Base-by-base conservation (phyloP, 2,329 filamentous ascomycete species). In the Fusarium torulosum region DNA sequence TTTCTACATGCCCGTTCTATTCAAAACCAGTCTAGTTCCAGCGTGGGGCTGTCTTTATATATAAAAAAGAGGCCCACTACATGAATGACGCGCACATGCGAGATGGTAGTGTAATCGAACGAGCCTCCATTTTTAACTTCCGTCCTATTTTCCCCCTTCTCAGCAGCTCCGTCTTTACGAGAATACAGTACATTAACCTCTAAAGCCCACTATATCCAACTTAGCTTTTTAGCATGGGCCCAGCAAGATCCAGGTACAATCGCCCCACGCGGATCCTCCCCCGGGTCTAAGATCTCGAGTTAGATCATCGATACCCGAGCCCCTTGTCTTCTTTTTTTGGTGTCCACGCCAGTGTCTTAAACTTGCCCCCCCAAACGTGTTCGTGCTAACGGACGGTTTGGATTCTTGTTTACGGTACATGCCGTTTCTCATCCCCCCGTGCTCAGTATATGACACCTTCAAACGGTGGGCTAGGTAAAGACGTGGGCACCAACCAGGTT, bases 81-180 rank as follows among this genome's bases (percentile, higher is more conserved):
- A 63, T 68, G 31, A 41, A 69, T 69, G 67, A 69, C 63, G 67
- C 67, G 67, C 67, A 69, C 67, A 70, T 70, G 57, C 58, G 20
- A 64, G 37, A 50, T 64, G 42, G 53, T 64, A 53, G 67, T 52
- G 67, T 69, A 70, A 69, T 70, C 21, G 66, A 37, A 69, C 20
- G 20, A 15, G 27, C 7, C 29, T 27, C 4, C 20, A 17, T 60
- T 37, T 21, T 41, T 54, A 46, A 54, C 7, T 53, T 49, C 14
- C 14, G 29, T 33, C 29, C 27, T 29, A 8, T n/a, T 37, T 37
- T 37, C 17, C 15, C 35, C 7, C 7, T 35, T 35, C 25, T 4
- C 27, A 29, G 29, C 29, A 17, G 20, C 40, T 21, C 53, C 38
- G 33, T 64, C 45, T 64, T 59, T 59, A 59, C 59, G 52, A 64